Evolutionary conservation across 805 yeast genomes (phyloP), one percentile per base, ranked within the genome.

Genomic region (Starmerella sp.): DNA sequence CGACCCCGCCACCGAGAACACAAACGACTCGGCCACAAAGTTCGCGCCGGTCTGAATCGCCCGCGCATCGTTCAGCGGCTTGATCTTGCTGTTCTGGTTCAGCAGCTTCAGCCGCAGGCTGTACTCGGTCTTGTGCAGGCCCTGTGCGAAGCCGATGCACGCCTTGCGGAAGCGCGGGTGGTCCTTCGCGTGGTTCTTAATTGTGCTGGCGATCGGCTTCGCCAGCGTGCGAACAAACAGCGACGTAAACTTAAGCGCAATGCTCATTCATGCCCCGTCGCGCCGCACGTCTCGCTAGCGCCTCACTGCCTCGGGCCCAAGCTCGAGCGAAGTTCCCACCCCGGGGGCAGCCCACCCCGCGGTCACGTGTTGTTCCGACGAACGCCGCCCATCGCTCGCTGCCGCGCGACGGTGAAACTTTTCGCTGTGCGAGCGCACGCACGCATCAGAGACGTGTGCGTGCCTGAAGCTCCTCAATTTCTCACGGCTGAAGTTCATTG

Each of bases 41-140:
- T 77, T 83, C 45, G 95, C 93, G 1, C 95, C 95, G 56, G 76
- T 80, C 56, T 87, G 93, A 44, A 88, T 77, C 38, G 96, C 95
- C 63, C 80, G 82, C 11, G 81, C 79, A 61, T 86, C 95, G 66
- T 86, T 86, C 66, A 87, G 75, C 0, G 95, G 95, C 48, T 95
- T 76, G 8, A 86, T 77, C 62, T 77, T 78, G 34, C 75, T 71
- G 54, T 71, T 71, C 35, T 58, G 58, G 17, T 85, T 84, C 57
- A 80, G 65, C 44, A 86, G 72, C 39, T 77, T 73, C 77, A 79
- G 75, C 51, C 90, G 76, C 55, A 87, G 69, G 35, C 69, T 71
- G 50, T 81, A 73, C 63, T 87, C 95, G 6, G 84, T 72, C 44
- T 73, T 73, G 63, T 87, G 95, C 31, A 86, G 66, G 28, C 75